Conservation (phyloP, 441 rosid species). For the Populus hybrid region DNA sequence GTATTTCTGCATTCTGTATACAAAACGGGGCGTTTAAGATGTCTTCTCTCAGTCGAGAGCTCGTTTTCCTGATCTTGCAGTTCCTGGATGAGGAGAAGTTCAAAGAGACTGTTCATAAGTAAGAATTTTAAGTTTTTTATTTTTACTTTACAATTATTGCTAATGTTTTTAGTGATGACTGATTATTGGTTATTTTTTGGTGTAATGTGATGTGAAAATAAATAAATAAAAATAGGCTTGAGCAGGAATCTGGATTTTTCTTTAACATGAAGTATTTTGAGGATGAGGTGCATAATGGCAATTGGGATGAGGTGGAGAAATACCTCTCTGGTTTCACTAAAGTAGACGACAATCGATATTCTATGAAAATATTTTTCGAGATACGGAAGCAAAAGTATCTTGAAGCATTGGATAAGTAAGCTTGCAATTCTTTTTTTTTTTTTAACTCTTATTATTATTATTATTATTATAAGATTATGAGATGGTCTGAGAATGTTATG, state of each 20-base stretch:
- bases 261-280: constrained; percentile 97
- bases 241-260: constrained; percentile 98
- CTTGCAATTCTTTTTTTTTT: not conserved
- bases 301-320: constrained; percentile 97
- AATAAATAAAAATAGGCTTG: constrained; percentile 56
- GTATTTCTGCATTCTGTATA: constrained; percentile 28
- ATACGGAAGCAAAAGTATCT: constrained; percentile 98
- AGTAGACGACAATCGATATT: constrained; percentile 95
- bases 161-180: constrained; percentile 12
- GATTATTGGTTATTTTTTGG: constrained; percentile 15
- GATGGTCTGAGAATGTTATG: constrained; percentile 10
- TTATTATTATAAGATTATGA: not conserved
- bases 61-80: constrained; percentile 96
- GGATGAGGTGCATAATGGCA: constrained; percentile 91
- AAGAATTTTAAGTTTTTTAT: constrained; percentile 15
- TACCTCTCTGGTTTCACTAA: constrained; percentile 97
- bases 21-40: constrained; percentile 48
- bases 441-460: not conserved
- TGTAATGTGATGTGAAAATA: constrained; percentile 19
- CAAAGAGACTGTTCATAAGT: constrained; percentile 97
- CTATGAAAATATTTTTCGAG: constrained; percentile 98
- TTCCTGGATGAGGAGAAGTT: constrained; percentile 98
- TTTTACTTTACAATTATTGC: not conserved
- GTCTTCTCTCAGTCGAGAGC: constrained; percentile 99
- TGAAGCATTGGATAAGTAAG: constrained; percentile 96